A percentile compares a stretch with the other conserved stretches of the same genome.
phyloP scores from a whole-genome alignment of 176 grass and related monocot genomes.

The Phoenix roebelenii region DNA sequence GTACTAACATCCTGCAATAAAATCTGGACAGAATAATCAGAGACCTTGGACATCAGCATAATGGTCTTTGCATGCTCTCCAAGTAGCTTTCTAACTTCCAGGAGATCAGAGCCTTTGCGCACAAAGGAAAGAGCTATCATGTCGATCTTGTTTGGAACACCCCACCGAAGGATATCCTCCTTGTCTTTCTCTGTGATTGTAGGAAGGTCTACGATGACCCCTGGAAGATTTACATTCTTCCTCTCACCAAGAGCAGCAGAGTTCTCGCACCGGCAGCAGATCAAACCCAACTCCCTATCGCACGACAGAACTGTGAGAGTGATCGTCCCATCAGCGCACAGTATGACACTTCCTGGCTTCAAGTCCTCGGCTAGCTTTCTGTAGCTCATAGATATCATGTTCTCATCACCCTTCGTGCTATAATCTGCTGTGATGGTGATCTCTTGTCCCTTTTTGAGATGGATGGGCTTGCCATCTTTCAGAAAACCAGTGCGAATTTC shows the following conservation, averaged over 20 bases:
- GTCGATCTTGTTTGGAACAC: conserved; percentile 18
- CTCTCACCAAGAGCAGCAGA: conserved; percentile 9
- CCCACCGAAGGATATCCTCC: conserved; percentile 10
- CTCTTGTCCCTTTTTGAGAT: conserved; percentile 6
- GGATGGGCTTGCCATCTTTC: conserved; percentile 14
- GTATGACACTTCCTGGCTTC: conserved; percentile 2
- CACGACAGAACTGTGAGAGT: conserved; percentile 8
- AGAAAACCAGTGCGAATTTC: conserved; percentile 20
- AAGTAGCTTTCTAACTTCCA: conserved; percentile 4
- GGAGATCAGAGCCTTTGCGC: conserved; percentile 14
- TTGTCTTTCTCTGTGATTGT: conserved; percentile 15
- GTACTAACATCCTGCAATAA: too few species aligned
- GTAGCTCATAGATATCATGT: conserved; percentile 23
- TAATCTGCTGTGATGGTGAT: conserved; percentile 12
- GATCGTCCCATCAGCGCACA: conserved; percentile 13
- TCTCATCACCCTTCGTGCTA: conserved; percentile 5
- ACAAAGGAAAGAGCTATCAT: conserved; percentile 12
- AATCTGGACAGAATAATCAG: too few species aligned
- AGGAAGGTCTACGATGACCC: conserved; percentile 9
- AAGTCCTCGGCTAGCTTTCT: conserved; percentile 10
- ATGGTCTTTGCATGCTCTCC: conserved; percentile 12
- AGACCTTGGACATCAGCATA: conserved; percentile 18
- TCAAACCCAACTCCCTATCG: background rate
- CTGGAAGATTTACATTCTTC: conserved; percentile 18
- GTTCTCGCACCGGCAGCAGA: conserved; percentile 12